Evolutionary conservation across 345 rosid species (phyloP).

Genomic region (Populus euphratica): DNA sequence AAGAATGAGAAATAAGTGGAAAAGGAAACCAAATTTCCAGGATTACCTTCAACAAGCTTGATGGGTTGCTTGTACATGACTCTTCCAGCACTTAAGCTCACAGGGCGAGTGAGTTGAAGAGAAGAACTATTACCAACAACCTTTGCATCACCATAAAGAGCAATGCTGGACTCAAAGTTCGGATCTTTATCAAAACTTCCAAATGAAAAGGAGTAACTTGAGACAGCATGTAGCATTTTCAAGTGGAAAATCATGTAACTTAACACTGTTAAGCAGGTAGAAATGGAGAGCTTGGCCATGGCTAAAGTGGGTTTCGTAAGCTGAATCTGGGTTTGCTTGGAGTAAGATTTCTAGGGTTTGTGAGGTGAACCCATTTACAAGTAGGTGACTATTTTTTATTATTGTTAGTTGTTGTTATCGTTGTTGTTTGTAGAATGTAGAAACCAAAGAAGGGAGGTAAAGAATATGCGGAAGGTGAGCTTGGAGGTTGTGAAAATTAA

Average conservation of each 20-base stretch:
- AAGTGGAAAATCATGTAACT: slow-evolving; percentile 34
- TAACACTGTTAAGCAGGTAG: slow-evolving; percentile 27
- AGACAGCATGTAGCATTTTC: slow-evolving; percentile 37
- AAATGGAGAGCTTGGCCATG: slow-evolving; percentile 48
- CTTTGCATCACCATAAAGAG: slow-evolving; percentile 63
- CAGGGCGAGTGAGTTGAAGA: slow-evolving; percentile 55
- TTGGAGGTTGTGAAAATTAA: slow-evolving; percentile 52
- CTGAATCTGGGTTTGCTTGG: slow-evolving; percentile 18
- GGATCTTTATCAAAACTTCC: slow-evolving; percentile 42
- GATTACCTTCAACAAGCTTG: slow-evolving; percentile 46
- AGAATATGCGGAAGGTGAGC: slow-evolving; percentile 20
- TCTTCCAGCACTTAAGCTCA: slow-evolving; percentile 49
- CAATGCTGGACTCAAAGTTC: slow-evolving; percentile 47
- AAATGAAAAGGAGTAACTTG: slow-evolving; percentile 46
- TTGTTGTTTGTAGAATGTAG: slow-evolving; percentile 26
- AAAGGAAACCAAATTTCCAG: slow-evolving; percentile 47
- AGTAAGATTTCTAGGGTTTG: slow-evolving; percentile 23
- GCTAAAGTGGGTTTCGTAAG: slow-evolving; percentile 25
- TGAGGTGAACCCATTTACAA: slow-evolving; percentile 35
- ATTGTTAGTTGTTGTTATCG: background rate
- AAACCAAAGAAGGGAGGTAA: slow-evolving; percentile 27
- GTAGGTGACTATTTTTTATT: background rate
- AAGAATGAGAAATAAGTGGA: slow-evolving; percentile 65
- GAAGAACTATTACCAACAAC: slow-evolving; percentile 42
- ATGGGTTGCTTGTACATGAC: slow-evolving; percentile 67